phyloP scores from a whole-genome alignment of 208 protist genomes.

The Trypanosomatidae sp. region DNA sequence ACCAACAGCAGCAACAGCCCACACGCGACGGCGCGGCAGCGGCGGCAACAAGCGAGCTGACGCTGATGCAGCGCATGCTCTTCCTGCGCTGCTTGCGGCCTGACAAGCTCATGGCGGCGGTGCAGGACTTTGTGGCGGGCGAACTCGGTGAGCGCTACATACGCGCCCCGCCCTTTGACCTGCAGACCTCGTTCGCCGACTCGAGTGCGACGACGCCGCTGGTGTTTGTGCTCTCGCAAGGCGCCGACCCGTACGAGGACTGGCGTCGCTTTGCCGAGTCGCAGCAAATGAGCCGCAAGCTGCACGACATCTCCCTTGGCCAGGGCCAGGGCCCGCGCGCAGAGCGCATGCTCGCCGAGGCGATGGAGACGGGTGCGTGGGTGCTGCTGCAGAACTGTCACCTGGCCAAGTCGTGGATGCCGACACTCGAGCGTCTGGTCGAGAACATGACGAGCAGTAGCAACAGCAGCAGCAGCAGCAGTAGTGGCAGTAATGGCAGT shows the following conservation, averaged over 20 bases:
- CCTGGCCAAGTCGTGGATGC: slow-evolving; percentile 96
- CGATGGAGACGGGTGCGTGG: slow-evolving; percentile 92
- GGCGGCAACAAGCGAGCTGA: slow-evolving; percentile 30
- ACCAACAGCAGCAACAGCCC: no score
- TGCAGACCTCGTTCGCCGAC: slow-evolving; percentile 92
- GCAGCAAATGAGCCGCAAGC: slow-evolving; percentile 93
- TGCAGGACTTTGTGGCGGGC: slow-evolving; percentile 91
- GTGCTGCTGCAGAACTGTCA: slow-evolving; percentile 98
- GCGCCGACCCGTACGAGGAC: slow-evolving; percentile 95
- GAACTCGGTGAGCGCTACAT: slow-evolving; percentile 92
- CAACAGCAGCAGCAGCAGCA: no score
- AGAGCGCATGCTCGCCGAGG: slow-evolving; percentile 89
- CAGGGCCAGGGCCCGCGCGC: slow-evolving; percentile 97
- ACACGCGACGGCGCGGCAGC: no score
- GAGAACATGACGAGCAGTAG: slow-evolving; percentile 70
- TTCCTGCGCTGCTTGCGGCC: slow-evolving; percentile 93
- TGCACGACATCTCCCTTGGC: slow-evolving; percentile 95
- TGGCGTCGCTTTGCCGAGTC: slow-evolving; percentile 95
- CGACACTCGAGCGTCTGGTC: slow-evolving; percentile 92
- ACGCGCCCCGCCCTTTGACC: slow-evolving; percentile 94
- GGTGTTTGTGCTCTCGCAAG: slow-evolving; percentile 97
- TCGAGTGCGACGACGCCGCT: slow-evolving; percentile 87
- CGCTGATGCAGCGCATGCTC: slow-evolving; percentile 91
- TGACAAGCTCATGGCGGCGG: slow-evolving; percentile 94
- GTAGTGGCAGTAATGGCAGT: no score